Evolutionary conservation across 164 flowering plant species (phyloP).

Genomic region (Pachysandra terminalis): DNA sequence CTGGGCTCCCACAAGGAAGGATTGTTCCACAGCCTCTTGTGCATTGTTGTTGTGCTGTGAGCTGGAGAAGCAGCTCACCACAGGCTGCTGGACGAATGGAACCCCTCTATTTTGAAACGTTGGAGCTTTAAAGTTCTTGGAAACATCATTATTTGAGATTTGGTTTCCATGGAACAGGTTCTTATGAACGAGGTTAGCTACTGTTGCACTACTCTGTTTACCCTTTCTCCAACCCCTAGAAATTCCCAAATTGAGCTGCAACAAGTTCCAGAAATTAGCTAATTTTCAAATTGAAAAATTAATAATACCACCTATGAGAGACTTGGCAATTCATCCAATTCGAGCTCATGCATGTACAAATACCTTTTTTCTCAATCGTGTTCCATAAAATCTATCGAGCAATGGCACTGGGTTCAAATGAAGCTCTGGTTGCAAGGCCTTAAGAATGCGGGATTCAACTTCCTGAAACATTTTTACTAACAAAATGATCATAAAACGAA

Average conservation of each 20-base stretch:
- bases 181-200: background rate
- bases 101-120: constrained; percentile 2
- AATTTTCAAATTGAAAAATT: background rate
- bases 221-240: constrained; percentile 18
- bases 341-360: background rate
- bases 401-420: constrained; percentile 23
- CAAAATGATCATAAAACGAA: background rate
- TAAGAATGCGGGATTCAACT: constrained; percentile 30
- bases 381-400: constrained; percentile 6
- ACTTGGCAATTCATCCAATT: background rate
- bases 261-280: constrained; percentile 6
- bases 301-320: too few species aligned
- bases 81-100: constrained; percentile 8
- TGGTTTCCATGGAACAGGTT: background rate
- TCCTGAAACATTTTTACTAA: constrained; percentile 18
- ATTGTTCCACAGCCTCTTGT: background rate
- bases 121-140: background rate
- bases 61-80: background rate
- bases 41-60: constrained; percentile 1
- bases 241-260: constrained; percentile 27
- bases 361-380: constrained; percentile 22
- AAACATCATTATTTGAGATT: background rate
- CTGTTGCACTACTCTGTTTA: constrained; percentile 9
- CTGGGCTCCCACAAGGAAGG: constrained; percentile 1
- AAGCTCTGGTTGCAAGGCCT: constrained; percentile 33